Evolutionary conservation across 148 eudicot species (phyloP).

Genomic region (Vaccinium myrtillus): DNA sequence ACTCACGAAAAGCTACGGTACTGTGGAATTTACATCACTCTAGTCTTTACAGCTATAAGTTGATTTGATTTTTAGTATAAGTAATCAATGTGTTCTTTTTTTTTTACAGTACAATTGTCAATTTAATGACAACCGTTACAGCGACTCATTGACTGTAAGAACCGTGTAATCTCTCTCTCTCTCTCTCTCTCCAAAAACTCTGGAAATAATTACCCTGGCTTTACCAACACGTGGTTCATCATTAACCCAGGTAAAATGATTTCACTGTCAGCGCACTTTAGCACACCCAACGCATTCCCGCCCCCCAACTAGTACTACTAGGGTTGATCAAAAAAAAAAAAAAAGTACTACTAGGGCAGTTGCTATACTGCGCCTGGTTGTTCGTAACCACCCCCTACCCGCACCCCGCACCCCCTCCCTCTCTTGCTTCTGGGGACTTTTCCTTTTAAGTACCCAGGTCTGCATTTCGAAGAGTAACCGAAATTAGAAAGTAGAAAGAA

Average conservation of each 20-base stretch:
- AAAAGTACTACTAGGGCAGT: not conserved
- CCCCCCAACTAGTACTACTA: no score
- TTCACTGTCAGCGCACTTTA: slow-evolving; percentile 23
- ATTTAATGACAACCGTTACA: slow-evolving; percentile 3
- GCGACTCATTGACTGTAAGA: slow-evolving; percentile 1
- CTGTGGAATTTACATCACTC: not conserved
- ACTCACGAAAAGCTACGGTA: no score
- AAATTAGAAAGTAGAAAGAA: slow-evolving; percentile 8
- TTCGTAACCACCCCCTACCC: not conserved
- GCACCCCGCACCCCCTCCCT: not conserved
- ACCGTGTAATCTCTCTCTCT: not conserved
- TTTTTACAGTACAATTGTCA: not conserved
- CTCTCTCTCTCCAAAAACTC: slow-evolving; percentile 7
- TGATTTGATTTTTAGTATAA: not conserved
- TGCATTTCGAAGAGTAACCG: slow-evolving; percentile 1
- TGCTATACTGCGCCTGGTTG: slow-evolving; percentile 14
- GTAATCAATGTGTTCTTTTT: not conserved
- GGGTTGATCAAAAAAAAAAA: no score
- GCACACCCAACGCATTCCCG: slow-evolving; percentile 8
- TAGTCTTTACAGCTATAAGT: not conserved
- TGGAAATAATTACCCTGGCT: not conserved
- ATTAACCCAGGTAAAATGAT: slow-evolving; percentile 13
- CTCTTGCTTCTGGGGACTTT: not conserved
- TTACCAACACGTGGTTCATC: slow-evolving; percentile 12
- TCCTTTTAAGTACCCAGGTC: slow-evolving; percentile 19